Conservation (phyloP, 2,329 filamentous ascomycete genomes). For the Immersiporthe knoxdaviesiana region DNA sequence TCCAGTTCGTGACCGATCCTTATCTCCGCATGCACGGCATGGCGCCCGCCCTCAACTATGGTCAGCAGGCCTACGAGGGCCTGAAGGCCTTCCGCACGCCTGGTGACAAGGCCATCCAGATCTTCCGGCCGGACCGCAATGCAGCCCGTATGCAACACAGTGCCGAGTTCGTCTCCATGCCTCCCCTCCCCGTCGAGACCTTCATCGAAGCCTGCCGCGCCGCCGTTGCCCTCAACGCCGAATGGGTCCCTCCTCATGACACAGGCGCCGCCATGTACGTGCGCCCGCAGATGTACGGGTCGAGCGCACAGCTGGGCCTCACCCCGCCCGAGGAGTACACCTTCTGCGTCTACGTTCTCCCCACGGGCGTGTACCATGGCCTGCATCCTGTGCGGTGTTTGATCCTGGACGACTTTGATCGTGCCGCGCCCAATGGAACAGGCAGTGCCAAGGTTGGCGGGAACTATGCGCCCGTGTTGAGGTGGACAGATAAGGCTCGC, state of each 20-base stretch:
- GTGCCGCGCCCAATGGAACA: conserved; percentile 86
- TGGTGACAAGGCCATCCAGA: conserved; percentile 68
- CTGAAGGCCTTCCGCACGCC: conserved; percentile 91
- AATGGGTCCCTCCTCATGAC: conserved; percentile 85
- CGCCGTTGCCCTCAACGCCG: conserved; percentile 86
- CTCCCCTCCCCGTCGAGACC: conserved; percentile 73
- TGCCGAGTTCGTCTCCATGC: conserved; percentile 81
- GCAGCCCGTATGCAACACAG: conserved; percentile 84
- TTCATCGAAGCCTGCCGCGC: conserved; percentile 79
- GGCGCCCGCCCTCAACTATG: conserved; percentile 94
- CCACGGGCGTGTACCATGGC: conserved; percentile 93
- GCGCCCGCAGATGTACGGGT: conserved; percentile 85
- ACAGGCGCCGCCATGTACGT: conserved; percentile 93
- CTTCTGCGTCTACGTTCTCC: conserved; percentile 87
- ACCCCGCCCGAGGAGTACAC: conserved; percentile 90
- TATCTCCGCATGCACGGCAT: conserved; percentile 91
- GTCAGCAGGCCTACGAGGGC: conserved; percentile 97
- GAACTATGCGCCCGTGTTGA: conserved; percentile 91
- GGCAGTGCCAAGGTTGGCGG: conserved; percentile 93
- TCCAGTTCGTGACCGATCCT: conserved; percentile 79
- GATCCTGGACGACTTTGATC: conserved; percentile 91
- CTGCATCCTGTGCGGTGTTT: conserved; percentile 83
- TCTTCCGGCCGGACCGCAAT: conserved; percentile 89
- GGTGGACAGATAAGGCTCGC: conserved; percentile 82
- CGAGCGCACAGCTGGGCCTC: conserved; percentile 82